Evolutionary conservation across 257 asterid genomes (phyloP).

Genomic region (Rhazya stricta): DNA sequence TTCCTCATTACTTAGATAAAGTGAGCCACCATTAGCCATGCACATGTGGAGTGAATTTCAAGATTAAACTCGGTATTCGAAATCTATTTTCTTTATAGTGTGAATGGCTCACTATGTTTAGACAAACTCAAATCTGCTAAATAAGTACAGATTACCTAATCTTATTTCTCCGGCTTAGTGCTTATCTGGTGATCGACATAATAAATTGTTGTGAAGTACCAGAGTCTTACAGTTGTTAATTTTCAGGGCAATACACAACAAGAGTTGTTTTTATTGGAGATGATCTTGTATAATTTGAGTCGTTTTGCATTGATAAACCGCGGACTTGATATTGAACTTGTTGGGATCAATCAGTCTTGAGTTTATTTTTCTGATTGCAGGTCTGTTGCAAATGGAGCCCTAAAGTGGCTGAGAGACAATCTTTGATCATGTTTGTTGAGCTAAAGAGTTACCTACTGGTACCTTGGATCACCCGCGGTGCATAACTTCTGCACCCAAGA

Average conservation of each 20-base stretch:
- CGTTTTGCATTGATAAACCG: neutral
- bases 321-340: neutral
- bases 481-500: neutral
- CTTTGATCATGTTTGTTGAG: constrained; percentile 15
- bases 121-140: neutral
- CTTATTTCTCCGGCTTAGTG: neutral
- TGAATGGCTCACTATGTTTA: neutral
- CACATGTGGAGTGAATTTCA: neutral
- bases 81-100: neutral
- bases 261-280: too few relatives aligned
- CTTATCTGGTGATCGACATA: neutral
- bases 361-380: constrained; percentile 35
- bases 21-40: too few relatives aligned
- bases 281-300: neutral
- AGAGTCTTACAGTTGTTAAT: neutral
- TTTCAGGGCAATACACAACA: neutral
- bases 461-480: neutral
- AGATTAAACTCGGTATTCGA: too few relatives aligned
- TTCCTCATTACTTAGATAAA: too few relatives aligned
- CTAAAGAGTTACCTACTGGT: neutral
- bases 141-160: neutral
- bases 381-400: constrained; percentile 61
- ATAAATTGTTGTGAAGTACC: neutral
- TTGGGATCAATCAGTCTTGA: neutral
- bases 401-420: constrained; percentile 75